Conservation (phyloP, 495 filamentous ascomycete species). For the Talaromyces thailandensis region DNA sequence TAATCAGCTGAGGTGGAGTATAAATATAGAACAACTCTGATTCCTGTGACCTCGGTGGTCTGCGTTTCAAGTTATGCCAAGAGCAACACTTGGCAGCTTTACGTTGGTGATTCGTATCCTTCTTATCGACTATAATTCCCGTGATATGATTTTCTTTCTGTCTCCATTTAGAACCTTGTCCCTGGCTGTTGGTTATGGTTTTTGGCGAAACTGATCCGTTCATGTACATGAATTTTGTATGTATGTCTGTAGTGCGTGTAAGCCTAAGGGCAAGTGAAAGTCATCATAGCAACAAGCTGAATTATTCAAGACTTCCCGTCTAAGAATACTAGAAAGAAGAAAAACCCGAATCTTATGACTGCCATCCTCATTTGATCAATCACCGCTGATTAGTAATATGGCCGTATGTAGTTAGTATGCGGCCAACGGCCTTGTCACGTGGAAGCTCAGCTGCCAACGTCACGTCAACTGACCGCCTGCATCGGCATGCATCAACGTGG, state of each 20-base stretch:
- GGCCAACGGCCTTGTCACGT: neutral
- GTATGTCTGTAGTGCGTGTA: neutral
- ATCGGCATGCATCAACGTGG: neutral
- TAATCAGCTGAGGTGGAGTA: neutral
- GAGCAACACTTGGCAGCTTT: neutral
- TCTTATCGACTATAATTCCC: neutral
- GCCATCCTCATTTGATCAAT: neutral
- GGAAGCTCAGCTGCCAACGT: neutral
- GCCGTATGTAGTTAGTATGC: neutral
- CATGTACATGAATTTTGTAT: conserved; percentile 3
- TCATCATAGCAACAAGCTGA: neutral
- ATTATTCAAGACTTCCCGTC: neutral
- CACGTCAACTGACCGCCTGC: neutral
- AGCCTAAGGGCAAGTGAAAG: no score
- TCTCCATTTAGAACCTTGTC: neutral
- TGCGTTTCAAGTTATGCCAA: neutral
- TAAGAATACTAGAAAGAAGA: neutral
- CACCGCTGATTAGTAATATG: neutral
- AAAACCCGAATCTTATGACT: neutral
- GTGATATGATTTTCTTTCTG: neutral
- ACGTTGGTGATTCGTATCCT: neutral
- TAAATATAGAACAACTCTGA: neutral
- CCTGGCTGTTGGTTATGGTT: neutral
- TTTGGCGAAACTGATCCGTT: conserved; percentile 3
- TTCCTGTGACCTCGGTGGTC: neutral